Evolutionary conservation across 805 yeast species (phyloP), one percentile per base, ranked within the genome.

Genomic region (Jamesozyma jinghongensis): DNA sequence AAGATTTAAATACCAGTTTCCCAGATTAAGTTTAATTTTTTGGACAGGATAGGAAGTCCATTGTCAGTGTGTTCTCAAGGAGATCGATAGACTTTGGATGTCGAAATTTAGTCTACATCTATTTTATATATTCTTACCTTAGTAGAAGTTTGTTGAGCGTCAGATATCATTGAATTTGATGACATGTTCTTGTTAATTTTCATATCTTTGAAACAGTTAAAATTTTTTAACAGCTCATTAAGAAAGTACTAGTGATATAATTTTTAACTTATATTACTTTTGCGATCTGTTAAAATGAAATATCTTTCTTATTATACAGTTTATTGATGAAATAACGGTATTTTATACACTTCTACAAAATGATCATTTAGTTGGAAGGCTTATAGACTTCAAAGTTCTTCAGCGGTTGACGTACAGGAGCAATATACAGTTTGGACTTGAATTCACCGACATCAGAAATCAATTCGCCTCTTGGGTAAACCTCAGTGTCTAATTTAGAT

Each of bases 401-500:
- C 32, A 59, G 42, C 5, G 94, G 86, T 37, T 55, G 59, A 8
- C 92, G 84, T n/a, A 78, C 71, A 1, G 75, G 74, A 0, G 87
- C 81, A 38, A 75, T 53, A 34, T 64, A 66, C 47, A 76, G 59
- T 2, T 59, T 55, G 16, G 75, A 60, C 58, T 81, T 81, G 69
- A 85, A 83, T 20, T 61, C 67, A 1, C 74, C 77, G 19, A 71
- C 57, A 45, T 68, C 64, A 1, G 57, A 54, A 44, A 79, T 67
- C 12, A 61, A 38, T 31, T 59, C 56, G 8, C 83, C 85, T 2
- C 65, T 61, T 16, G 81, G 81, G 53, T 67, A 74, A 10, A 56
- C 51, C 12, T 54, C 49, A 11, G 20, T 35, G 36, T 59, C 59
- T 20, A 54, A 35, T n/a, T 49, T 40, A 7, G 40, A 30, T 34